A percentile compares a stretch with the other conserved stretches of the same genome.
Evolutionary conservation across 2,329 filamentous ascomycete species (phyloP).

Genomic region (Coleophoma crateriformis): DNA sequence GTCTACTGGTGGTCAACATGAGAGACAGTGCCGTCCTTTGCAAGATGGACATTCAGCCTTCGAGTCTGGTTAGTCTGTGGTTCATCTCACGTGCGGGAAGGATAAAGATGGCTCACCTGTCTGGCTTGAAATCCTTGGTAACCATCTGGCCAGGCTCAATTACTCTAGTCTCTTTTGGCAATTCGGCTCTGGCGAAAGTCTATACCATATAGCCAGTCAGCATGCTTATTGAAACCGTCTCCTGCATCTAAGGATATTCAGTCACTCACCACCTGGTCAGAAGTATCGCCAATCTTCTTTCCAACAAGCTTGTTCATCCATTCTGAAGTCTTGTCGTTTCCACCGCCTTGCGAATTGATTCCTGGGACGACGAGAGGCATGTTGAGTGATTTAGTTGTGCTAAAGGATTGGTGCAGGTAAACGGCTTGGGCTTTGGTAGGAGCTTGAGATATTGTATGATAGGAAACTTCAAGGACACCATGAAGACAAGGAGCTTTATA

Average conservation of each 20-base stretch:
- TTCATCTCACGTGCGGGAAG: background rate
- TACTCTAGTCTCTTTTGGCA: constrained; percentile 50
- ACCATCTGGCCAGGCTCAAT: constrained; percentile 51
- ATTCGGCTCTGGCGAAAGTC: constrained; percentile 55
- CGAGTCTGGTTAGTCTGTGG: constrained; percentile 14
- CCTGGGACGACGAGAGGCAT: constrained; percentile 63
- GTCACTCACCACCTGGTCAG: constrained; percentile 45
- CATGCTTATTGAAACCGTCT: background rate
- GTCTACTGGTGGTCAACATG: constrained; percentile 44
- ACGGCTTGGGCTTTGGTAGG: background rate
- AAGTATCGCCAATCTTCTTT: constrained; percentile 52
- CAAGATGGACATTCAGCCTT: constrained; percentile 54
- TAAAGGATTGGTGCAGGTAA: constrained; percentile 8
- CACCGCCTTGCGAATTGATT: constrained; percentile 34
- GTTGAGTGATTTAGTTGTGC: constrained; percentile 25
- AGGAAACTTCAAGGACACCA: too few species aligned
- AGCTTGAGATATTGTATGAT: background rate
- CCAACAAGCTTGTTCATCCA: constrained; percentile 59
- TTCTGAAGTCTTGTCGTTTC: constrained; percentile 36
- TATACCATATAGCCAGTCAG: constrained; percentile 21
- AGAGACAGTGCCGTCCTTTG: constrained; percentile 54
- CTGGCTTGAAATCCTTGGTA: constrained; percentile 46
- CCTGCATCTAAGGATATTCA: too few species aligned
- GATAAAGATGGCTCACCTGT: constrained; percentile 16
- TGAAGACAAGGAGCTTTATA: too few species aligned